Base-by-base conservation (phyloP, 2,329 filamentous ascomycete genomes). In the Thielaviopsis euricoi region DNA sequence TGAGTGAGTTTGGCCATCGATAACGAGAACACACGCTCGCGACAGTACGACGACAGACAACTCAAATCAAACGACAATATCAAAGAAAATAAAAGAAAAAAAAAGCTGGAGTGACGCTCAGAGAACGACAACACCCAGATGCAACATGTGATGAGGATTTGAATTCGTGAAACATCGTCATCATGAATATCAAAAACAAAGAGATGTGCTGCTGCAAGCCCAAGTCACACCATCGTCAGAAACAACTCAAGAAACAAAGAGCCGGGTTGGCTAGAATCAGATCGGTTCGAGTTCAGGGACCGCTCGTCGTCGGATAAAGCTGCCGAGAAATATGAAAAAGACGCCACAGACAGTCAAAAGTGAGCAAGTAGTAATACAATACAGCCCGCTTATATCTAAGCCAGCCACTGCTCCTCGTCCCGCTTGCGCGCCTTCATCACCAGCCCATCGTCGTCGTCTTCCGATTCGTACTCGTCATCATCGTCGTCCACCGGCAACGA, bases 321-420 rank as follows among this genome's bases (percentile, higher is more conserved):
- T 9, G 25, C 4, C 4, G 9, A 9, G 25, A 40, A 40, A 5
- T 3, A 40, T 3, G 3, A 40, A 5, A 5, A 40, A 40, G 15
- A 40, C 37, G 37, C 10, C 37, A 40, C 37, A 40, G 37, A 40
- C 10, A 13, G 13, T 6, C 10, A 3, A 12, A 12, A 13, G 4
- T 3, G 10, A 40, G 15, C 37, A 17, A 40, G 10, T 12, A 13
- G 10, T 3, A 4, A 12, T 12, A 33, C 29, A 33, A 33, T 65
- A n/a, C n/a, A n/a, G n/a, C n/a, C n/a, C n/a, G n/a, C n/a, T n/a
- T 9, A 4, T 26, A 4, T 26, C 25, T 61, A 81, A 58, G 78
- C 79, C 62, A 82, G 71, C 79, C 79, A 82, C 62, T 78, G 74
- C 65, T 82, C 78, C 62, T 81, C 79, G 57, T 78, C 74, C 62